Evolutionary conservation across 257 asterid genomes (phyloP), one percentile per base, ranked within the genome.

Genomic region (Solanum verrucosum): DNA sequence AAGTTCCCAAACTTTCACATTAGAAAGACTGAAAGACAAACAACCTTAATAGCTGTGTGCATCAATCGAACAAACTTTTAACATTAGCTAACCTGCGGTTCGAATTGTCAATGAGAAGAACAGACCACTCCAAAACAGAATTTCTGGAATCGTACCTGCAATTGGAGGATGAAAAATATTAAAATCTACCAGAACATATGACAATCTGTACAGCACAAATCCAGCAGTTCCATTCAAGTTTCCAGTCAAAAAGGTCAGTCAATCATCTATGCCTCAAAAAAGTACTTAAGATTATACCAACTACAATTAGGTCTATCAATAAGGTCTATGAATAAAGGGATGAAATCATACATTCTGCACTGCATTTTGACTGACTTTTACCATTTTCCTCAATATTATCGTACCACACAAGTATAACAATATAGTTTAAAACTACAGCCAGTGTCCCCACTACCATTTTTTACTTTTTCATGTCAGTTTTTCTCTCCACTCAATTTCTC

Each of bases 61-160:
- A 46, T 35, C 71, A 88, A 59, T 82, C 9, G 9, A 16, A 83
- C 79, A 33, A 90, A 83, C n/a, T 27, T 27, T 33, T 38, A 87
- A 33, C 20, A 86, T n/a, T 71, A 90, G 87, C 93, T 87, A 14
- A 96, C 99, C 99, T 95, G 94, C 98, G 96, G 88, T 96, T 96
- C 18, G 98, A 94, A 93, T 94, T 91, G 91, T 96, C 99, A 87
- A 96, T 92, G 88, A 95, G 98, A 78, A 93, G 90, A 84, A 96
- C 93, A 89, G 99, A 91, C 99, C 99, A 95, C 91, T 96, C 98
- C 93, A 96, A 89, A 85, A 94, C 71, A 84, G 98, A 96, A 87
- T 92, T 95, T 89, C 97, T 93, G 86, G 98, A 87, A 88, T 96
- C 98, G 49, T 91, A 96, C 92, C 99, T 96, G 94, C 90, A 91